phyloP scores from a whole-genome alignment of 805 yeast genomes.

The Kazachstania taianensis region DNA sequence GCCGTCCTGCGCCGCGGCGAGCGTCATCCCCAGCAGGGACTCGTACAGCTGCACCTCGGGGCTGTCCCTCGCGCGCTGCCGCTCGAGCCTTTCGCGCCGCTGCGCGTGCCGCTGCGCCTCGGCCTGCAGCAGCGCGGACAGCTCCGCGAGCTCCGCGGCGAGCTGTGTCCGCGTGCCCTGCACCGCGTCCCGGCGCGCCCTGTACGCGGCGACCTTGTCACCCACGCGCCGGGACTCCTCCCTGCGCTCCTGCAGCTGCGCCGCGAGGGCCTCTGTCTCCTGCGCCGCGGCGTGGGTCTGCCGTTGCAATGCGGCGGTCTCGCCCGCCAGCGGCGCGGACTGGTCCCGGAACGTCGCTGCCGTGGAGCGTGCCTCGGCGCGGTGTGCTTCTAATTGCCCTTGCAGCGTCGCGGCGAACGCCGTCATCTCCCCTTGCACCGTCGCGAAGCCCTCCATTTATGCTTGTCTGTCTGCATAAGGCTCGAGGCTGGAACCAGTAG shows the following conservation, averaged over 20 bases:
- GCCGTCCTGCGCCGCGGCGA: slow-evolving; percentile 36
- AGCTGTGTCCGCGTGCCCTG: neutral
- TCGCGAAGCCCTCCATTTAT: neutral
- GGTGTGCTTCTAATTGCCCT: too few relatives aligned
- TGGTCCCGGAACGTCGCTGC: too few relatives aligned
- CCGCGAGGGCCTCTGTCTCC: neutral
- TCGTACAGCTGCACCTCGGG: slow-evolving; percentile 48
- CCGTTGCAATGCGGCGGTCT: neutral
- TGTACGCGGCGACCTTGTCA: neutral
- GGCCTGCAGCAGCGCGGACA: neutral
- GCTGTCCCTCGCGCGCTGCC: slow-evolving; percentile 38
- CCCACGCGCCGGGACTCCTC: neutral
- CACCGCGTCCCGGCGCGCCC: neutral
- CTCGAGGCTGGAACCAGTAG: too few relatives aligned
- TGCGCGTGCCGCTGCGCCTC: neutral
- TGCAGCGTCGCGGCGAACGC: slow-evolving; percentile 6
- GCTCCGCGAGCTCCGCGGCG: neutral
- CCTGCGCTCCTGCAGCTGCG: neutral
- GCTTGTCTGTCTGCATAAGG: slow-evolving; percentile 1
- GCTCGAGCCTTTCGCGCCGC: slow-evolving; percentile 16
- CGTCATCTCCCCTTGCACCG: slow-evolving; percentile 6
- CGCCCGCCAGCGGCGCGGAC: neutral
- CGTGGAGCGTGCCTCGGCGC: too few relatives aligned
- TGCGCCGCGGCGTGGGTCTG: neutral
- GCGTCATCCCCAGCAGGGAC: slow-evolving; percentile 41